Percentiles rank a stretch among this genome's conserved stretches.
Evolutionary conservation across 768 basidiomycete species (phyloP).

Genomic region (Tricholoma sp.): DNA sequence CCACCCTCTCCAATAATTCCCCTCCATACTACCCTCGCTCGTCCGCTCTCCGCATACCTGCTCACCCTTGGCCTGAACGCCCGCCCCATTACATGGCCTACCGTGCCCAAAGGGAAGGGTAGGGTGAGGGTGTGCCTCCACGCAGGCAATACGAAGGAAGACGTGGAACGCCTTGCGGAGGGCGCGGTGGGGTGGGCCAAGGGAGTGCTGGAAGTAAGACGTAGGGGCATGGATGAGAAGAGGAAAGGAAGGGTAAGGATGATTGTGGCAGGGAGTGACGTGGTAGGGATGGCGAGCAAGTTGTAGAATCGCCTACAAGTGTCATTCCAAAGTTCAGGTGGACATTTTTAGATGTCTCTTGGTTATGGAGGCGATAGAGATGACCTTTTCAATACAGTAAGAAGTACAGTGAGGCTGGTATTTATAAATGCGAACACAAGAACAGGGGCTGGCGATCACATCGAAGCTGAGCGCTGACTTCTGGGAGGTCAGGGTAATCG

Average conservation of each 20-base stretch:
- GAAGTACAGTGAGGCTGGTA: too few relatives aligned
- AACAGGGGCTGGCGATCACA: too few relatives aligned
- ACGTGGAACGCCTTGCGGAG: constrained; percentile 54
- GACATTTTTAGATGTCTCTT: too few relatives aligned
- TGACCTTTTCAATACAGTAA: too few relatives aligned
- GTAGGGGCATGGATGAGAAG: not conserved
- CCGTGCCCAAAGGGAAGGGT: constrained; percentile 82
- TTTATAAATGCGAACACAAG: too few relatives aligned
- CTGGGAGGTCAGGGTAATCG: too few relatives aligned
- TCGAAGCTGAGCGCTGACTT: too few relatives aligned
- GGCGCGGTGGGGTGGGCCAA: constrained; percentile 47
- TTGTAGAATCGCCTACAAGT: not conserved
- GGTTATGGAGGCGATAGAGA: too few relatives aligned
- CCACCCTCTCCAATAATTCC: constrained; percentile 77
- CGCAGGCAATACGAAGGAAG: constrained; percentile 60
- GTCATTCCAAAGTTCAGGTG: too few relatives aligned
- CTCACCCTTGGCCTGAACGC: constrained; percentile 51
- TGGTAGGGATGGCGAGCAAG: not conserved
- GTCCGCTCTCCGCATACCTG: constrained; percentile 69
- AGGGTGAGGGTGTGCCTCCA: constrained; percentile 88
- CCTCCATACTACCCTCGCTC: constrained; percentile 71
- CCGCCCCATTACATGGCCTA: constrained; percentile 80
- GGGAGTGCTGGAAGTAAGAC: not conserved
- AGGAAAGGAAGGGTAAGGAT: not conserved
- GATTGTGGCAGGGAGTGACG: not conserved